These are phyloP conservation scores for Cladophialophora psammophila DNA, from an alignment of 2,329 filamentous ascomycete species.

Conservation along the genomic window DNA sequence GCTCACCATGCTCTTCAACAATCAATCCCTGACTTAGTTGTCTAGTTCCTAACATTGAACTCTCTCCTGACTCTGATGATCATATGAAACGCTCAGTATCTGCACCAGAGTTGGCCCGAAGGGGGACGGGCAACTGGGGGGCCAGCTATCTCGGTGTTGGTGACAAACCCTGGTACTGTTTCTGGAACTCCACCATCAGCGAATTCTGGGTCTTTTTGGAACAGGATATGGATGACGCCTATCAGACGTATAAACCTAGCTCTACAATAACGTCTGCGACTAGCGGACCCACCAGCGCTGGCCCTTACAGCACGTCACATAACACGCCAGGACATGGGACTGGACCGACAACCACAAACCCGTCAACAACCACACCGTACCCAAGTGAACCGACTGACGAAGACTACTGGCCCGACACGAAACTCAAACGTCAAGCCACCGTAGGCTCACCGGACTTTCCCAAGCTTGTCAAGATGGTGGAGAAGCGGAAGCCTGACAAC, in stretches of 20 bases:
- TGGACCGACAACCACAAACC: constrained; percentile 25
- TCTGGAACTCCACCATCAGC: constrained; percentile 71
- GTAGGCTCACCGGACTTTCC: constrained; percentile 52
- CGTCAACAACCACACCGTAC: constrained; percentile 39
- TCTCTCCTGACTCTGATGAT: constrained; percentile 41
- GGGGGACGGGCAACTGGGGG: constrained; percentile 40
- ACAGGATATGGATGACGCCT: constrained; percentile 53
- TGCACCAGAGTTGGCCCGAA: constrained; percentile 24
- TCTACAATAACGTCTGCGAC: constrained; percentile 34
- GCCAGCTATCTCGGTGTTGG: constrained; percentile 56
- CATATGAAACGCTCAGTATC: constrained; percentile 44
- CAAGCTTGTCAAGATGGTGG: constrained; percentile 70
- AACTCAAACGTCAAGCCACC: constrained; percentile 35
- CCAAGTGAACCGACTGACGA: constrained; percentile 31
- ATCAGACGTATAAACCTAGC: constrained; percentile 33
- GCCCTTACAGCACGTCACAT: constrained; percentile 8
- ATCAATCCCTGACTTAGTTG: constrained; percentile 15
- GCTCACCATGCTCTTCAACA: background rate
- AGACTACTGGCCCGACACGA: constrained; percentile 33
- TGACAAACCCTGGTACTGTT: constrained; percentile 73
- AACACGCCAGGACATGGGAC: constrained; percentile 18
- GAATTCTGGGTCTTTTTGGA: constrained; percentile 72
- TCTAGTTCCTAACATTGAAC: constrained; percentile 48
- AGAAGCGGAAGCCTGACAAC: constrained; percentile 62
- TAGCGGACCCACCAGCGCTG: constrained; percentile 28